Evolutionary conservation across 2,329 filamentous ascomycete species (phyloP).

Genomic region (Fusarium sp.): DNA sequence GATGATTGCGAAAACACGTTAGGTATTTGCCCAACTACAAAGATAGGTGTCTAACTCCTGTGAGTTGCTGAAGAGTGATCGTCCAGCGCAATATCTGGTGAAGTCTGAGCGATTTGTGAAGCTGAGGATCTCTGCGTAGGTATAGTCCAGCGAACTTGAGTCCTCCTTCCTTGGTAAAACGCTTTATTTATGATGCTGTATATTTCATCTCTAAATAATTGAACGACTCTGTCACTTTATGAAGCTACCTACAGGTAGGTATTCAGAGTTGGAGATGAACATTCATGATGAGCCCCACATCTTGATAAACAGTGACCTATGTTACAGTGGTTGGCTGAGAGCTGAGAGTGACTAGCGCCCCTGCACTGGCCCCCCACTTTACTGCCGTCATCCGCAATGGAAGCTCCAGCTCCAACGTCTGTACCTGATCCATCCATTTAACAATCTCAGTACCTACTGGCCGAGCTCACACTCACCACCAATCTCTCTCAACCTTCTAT

Average conservation of each 20-base stretch:
- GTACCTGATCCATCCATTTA: conserved; percentile 7
- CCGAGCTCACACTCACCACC: conserved; percentile 30
- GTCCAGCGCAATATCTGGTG: neutral
- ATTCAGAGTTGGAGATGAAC: neutral
- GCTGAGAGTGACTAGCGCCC: conserved; percentile 1
- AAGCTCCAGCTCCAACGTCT: conserved; percentile 22
- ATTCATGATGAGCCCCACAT: conserved; percentile 17
- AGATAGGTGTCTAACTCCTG: neutral
- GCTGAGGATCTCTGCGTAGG: neutral
- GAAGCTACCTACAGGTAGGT: neutral
- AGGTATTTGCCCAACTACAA: neutral
- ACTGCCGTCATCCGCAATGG: conserved; percentile 37
- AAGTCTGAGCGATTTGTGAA: neutral
- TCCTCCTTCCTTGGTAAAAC: too few species aligned
- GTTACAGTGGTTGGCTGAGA: conserved; percentile 4
- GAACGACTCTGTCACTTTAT: neutral
- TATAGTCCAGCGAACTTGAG: too few species aligned
- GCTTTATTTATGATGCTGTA: neutral
- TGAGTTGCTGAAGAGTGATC: neutral
- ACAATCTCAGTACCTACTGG: conserved; percentile 16
- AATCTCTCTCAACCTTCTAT: conserved; percentile 8
- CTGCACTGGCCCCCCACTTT: conserved; percentile 29
- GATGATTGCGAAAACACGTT: conserved; percentile 6
- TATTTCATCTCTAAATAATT: neutral
- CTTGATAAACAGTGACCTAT: neutral